These are phyloP conservation scores for Mucor irregularis DNA, from an alignment of 371 early-diverging fungal species.

Conservation along the genomic window DNA sequence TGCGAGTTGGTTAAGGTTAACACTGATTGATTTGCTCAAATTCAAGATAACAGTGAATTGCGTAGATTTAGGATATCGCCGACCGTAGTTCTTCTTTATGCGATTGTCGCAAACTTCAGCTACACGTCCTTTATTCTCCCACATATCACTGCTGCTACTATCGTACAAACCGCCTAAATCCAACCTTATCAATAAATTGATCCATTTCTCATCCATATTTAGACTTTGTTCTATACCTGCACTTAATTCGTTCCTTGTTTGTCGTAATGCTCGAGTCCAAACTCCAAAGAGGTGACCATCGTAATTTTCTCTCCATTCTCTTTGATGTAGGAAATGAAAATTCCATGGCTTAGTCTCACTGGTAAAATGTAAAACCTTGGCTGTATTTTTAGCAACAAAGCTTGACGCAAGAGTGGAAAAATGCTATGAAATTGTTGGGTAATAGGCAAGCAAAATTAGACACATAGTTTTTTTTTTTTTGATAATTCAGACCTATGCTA, in stretches of 20 bases:
- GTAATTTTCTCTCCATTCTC: slow-evolving; percentile 39
- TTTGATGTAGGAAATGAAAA: slow-evolving; percentile 29
- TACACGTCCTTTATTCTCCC: slow-evolving; percentile 10
- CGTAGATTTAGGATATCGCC: slow-evolving; percentile 9
- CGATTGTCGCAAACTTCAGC: slow-evolving; percentile 10
- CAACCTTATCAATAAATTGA: no score
- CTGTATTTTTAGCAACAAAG: slow-evolving; percentile 22
- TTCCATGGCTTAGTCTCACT: slow-evolving; percentile 44
- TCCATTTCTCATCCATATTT: no score
- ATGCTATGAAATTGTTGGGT: slow-evolving; percentile 22
- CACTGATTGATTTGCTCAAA: background rate
- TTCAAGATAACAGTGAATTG: slow-evolving; percentile 23
- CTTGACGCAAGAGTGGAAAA: slow-evolving; percentile 26
- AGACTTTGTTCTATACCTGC: no score
- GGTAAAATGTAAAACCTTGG: slow-evolving; percentile 35
- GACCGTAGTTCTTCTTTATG: slow-evolving; percentile 10
- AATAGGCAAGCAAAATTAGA: no score
- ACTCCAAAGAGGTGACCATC: slow-evolving; percentile 32
- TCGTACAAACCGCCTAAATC: no score
- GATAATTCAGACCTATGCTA: no score
- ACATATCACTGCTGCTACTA: no score
- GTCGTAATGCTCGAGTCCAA: slow-evolving; percentile 21
- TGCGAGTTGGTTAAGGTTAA: background rate
- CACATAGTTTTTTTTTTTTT: slow-evolving; percentile 5
- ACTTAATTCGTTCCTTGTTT: slow-evolving; percentile 7